Base-by-base conservation (phyloP, 2,329 filamentous ascomycete genomes). In the Orbilia oligospora region DNA sequence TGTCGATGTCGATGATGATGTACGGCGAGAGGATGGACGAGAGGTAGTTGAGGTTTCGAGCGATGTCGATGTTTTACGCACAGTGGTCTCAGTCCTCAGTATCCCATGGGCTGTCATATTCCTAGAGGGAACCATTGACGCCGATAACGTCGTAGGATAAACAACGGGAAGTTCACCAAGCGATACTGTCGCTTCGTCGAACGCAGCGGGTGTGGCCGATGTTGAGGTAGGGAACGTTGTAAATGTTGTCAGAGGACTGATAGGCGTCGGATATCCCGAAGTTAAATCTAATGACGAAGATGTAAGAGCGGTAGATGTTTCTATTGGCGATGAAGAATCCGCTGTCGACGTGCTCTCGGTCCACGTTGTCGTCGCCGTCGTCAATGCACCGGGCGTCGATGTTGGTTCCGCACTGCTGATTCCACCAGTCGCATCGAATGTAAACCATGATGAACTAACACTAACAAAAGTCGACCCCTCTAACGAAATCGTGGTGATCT, bases 101-200 rank as follows among this genome's bases (percentile, higher is more conserved):
- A 71, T 27, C 10, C 68, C 67, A 51, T 66, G 53, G 48, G 64
- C 68, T 2, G 75, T 78, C 75, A 72, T 72, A 58, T 78, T 78
- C 9, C 61, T 48, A 3, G 75, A 55, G 12, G 20, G 22, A 24
- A 68, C 20, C n/a, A 72, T 20, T 18, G 55, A 78, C 24, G 55
- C 46, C 1, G 41, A 24, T 16, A 63, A 64, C 5, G 63, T 63
- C 22, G 53, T 63, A 8, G 61, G 5, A 44, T 61, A 27, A 58
- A 61, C 22, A 36, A 24, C 20, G 18, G 66, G 22, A 8, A 30
- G 30, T 18, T 58, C 36, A 16, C 14, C 36, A 9, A 55, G 5
- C n/a, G 71, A 70, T 30, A 49, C 1, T 8, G 67, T 46, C 46
- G 51, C 10, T 24, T 51, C 18, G 46, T 53, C 16, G 38, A 44